Evolutionary conservation across 345 rosid genomes (phyloP).

Genomic region (Aquilaria yunnanensis): DNA sequence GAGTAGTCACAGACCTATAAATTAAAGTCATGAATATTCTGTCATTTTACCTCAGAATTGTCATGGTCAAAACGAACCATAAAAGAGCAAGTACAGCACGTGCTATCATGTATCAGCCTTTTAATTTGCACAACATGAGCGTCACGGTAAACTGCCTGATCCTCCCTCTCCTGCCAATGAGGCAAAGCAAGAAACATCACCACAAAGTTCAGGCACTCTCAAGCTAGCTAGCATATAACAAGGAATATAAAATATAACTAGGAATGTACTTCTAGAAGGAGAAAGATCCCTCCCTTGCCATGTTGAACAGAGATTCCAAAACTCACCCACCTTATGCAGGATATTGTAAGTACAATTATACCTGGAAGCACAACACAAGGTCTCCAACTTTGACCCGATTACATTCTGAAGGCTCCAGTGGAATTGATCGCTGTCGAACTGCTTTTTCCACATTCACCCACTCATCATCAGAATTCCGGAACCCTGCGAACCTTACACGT

Average conservation of each 20-base stretch:
- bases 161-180: slow-evolving; percentile 45
- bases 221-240: not conserved
- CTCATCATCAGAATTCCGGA: slow-evolving; percentile 58
- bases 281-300: too few species aligned
- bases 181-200: not conserved
- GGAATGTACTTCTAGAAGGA: too few species aligned
- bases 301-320: too few species aligned
- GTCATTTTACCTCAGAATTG: slow-evolving; percentile 35
- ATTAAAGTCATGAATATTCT: not conserved
- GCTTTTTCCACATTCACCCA: slow-evolving; percentile 65
- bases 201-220: not conserved
- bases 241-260: not conserved
- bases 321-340: too few species aligned
- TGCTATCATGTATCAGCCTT: slow-evolving; percentile 42
- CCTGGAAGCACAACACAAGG: slow-evolving; percentile 75
- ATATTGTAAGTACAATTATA: slow-evolving; percentile 4
- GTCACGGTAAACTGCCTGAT: slow-evolving; percentile 58
- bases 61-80: slow-evolving; percentile 51
- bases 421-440: slow-evolving; percentile 75
- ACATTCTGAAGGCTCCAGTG: slow-evolving; percentile 80
- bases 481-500: slow-evolving; percentile 78
- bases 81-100: slow-evolving; percentile 52
- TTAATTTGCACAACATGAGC: slow-evolving; percentile 52
- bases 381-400: slow-evolving; percentile 53
- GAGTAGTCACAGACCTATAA: not conserved